A percentile compares a stretch with the other conserved stretches of the same genome.
phyloP scores from a whole-genome alignment of 2,329 filamentous ascomycete species.

The Botryotinia narcissicola region DNA sequence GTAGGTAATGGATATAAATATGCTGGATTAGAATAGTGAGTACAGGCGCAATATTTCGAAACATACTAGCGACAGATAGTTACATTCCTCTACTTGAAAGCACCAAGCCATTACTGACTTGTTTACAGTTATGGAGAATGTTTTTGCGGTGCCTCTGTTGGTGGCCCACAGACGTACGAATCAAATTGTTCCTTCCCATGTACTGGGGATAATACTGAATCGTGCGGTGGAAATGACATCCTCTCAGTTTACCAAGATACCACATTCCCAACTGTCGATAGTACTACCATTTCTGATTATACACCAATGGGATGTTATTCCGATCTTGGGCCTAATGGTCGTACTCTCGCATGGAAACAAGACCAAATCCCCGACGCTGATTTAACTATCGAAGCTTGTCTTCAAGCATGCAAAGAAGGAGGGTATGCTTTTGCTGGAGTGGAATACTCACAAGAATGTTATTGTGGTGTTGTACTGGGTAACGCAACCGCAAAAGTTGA shows the following conservation, averaged over 20 bases:
- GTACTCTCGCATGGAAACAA: slow-evolving; percentile 37
- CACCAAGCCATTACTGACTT: neutral
- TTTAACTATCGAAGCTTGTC: slow-evolving; percentile 40
- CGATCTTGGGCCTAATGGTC: slow-evolving; percentile 37
- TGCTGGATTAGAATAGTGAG: slow-evolving; percentile 38
- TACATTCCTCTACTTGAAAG: neutral
- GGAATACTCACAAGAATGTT: slow-evolving; percentile 42
- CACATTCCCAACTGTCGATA: slow-evolving; percentile 36
- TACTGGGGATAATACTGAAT: slow-evolving; percentile 30
- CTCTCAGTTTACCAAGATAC: slow-evolving; percentile 40
- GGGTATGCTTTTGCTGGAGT: slow-evolving; percentile 43
- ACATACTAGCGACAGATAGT: neutral
- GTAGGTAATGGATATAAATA: slow-evolving; percentile 40
- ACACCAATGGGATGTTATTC: slow-evolving; percentile 43
- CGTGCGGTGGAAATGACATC: slow-evolving; percentile 32
- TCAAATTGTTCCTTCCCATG: slow-evolving; percentile 33
- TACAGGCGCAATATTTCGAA: neutral
- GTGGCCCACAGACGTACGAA: slow-evolving; percentile 32
- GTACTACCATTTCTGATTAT: slow-evolving; percentile 36
- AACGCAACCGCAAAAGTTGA: slow-evolving; percentile 32
- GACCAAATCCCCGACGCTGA: slow-evolving; percentile 34
- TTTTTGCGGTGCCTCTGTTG: slow-evolving; percentile 40
- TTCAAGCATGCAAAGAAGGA: slow-evolving; percentile 41
- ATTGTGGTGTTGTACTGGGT: slow-evolving; percentile 42
- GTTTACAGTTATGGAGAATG: slow-evolving; percentile 33